A percentile compares a stretch with the other conserved stretches of the same genome.
Conservation (phyloP, 257 asterid genomes). For the Linaria vulgaris region DNA sequence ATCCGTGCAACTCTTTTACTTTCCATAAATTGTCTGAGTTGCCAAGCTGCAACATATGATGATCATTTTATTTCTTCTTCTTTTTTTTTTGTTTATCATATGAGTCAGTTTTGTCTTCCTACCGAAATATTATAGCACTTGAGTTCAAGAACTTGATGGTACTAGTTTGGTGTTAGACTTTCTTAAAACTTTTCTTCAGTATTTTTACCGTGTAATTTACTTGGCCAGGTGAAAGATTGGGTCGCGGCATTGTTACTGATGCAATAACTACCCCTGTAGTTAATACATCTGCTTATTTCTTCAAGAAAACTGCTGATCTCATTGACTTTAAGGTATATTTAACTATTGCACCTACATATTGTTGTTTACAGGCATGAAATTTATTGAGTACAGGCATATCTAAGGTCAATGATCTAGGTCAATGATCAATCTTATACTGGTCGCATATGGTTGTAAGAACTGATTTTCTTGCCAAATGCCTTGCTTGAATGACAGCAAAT, state of each 20-base stretch:
- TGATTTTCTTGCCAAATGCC: neutral
- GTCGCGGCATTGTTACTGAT: constrained; percentile 77
- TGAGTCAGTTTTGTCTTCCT: constrained; percentile 13
- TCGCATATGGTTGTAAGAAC: neutral
- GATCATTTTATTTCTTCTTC: neutral
- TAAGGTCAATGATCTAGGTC: too few relatives aligned
- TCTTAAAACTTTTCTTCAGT: neutral
- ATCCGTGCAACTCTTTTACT: neutral
- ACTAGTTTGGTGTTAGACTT: neutral
- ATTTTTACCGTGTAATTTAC: constrained; percentile 1
- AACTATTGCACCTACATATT: neutral
- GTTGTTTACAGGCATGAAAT: neutral
- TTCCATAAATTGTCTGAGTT: neutral
- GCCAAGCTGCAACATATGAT: neutral
- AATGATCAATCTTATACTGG: constrained; percentile 7
- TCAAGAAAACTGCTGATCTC: constrained; percentile 79
- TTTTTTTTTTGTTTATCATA: constrained; percentile 6
- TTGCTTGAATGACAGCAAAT: constrained; percentile 3
- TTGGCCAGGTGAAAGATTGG: constrained; percentile 83
- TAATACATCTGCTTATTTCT: constrained; percentile 90
- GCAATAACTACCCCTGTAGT: constrained; percentile 89
- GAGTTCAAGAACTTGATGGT: neutral
- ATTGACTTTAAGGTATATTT: constrained; percentile 81
- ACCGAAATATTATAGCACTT: neutral
- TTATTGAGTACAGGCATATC: neutral